phyloP scores from a whole-genome alignment of 2,329 filamentous ascomycete species.

The Cryphonectria nitschkei region DNA sequence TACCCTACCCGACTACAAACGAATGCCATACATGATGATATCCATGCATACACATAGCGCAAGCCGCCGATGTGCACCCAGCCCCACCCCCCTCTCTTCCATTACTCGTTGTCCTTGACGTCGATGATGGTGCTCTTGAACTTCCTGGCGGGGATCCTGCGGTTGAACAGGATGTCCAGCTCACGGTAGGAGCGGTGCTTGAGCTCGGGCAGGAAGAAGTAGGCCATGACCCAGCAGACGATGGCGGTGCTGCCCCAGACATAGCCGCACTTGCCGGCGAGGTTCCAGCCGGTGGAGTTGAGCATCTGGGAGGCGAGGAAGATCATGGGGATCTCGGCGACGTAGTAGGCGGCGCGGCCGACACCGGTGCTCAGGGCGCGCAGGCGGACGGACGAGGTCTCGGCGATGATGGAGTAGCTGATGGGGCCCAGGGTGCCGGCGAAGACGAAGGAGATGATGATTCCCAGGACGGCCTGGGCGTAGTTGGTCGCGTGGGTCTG shows the following conservation, averaged over 20 bases:
- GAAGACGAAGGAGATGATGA: conserved; percentile 69
- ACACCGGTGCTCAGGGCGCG: conserved; percentile 67
- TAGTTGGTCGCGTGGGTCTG: conserved; percentile 46
- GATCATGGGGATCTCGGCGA: conserved; percentile 68
- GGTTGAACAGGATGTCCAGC: conserved; percentile 49
- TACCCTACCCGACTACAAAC: too few species aligned
- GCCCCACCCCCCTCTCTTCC: background rate
- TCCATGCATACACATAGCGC: background rate
- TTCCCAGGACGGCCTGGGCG: conserved; percentile 64
- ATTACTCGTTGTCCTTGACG: conserved; percentile 46
- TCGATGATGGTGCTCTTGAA: conserved; percentile 50
- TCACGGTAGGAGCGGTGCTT: conserved; percentile 51
- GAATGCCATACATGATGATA: too few species aligned
- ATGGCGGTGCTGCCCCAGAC: conserved; percentile 50
- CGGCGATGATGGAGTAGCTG: conserved; percentile 69
- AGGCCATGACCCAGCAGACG: conserved; percentile 46
- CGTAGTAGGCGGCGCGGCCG: conserved; percentile 66
- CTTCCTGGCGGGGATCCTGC: conserved; percentile 45
- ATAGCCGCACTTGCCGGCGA: conserved; percentile 51
- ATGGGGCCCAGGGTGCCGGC: conserved; percentile 64
- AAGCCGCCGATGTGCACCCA: too few species aligned
- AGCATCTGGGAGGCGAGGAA: conserved; percentile 65
- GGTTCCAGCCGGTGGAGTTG: conserved; percentile 52
- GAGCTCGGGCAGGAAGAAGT: conserved; percentile 49
- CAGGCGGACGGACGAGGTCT: conserved; percentile 68